Conservation (phyloP, 768 basidiomycete genomes). For the Ramaria sp. region DNA sequence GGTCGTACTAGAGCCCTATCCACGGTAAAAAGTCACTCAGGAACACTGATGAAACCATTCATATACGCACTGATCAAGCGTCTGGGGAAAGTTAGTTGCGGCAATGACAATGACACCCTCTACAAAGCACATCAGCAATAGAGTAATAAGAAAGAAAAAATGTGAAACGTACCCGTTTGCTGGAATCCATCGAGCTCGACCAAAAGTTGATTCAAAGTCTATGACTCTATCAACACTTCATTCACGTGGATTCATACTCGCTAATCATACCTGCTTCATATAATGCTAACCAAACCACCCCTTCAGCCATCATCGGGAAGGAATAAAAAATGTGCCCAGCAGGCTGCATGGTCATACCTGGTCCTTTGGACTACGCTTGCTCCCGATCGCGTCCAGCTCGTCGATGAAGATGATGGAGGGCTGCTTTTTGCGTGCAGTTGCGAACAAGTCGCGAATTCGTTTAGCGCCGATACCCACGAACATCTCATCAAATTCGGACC, state of each 20-base stretch:
- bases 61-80: slow-evolving; percentile 68
- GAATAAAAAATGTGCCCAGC: slow-evolving; percentile 25
- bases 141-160: not conserved
- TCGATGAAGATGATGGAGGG: slow-evolving; percentile 99
- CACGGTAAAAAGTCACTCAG: slow-evolving; percentile 4
- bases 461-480: slow-evolving; percentile 94
- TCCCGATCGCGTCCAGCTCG: slow-evolving; percentile 88
- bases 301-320: not conserved
- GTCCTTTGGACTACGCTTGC: slow-evolving; percentile 73
- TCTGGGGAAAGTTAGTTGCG: slow-evolving; percentile 96
- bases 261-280: slow-evolving; percentile 54
- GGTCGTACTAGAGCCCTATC: slow-evolving; percentile 86
- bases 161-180: slow-evolving; percentile 36
- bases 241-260: not conserved
- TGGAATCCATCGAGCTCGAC: slow-evolving; percentile 97
- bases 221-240: not conserved
- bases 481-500: slow-evolving; percentile 97
- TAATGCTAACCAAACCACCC: slow-evolving; percentile 33
- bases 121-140: not conserved
- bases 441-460: slow-evolving; percentile 89
- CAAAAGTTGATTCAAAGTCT: slow-evolving; percentile 87
- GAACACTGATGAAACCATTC: slow-evolving; percentile 7
- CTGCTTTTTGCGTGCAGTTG: slow-evolving; percentile 85
- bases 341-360: slow-evolving; percentile 29
- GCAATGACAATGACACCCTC: slow-evolving; percentile 95